Conservation (phyloP, 1,284 basidiomycete genomes). For the Blastosporella zonata region DNA sequence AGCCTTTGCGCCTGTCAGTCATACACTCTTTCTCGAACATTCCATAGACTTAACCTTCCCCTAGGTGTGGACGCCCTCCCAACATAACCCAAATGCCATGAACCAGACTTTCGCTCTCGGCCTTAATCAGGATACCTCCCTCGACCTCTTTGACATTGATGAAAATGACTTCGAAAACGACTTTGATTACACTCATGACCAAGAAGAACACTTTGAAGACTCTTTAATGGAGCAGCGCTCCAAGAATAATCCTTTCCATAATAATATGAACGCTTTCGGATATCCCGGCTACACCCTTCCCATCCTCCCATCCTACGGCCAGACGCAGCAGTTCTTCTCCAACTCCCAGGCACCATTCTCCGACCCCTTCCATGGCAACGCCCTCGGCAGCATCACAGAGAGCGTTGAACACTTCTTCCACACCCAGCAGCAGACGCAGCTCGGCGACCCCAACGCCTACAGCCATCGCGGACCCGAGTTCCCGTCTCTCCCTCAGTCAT, state of each 20-base stretch:
- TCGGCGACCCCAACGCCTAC: slow-evolving; percentile 15
- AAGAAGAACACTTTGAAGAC: slow-evolving; percentile 10
- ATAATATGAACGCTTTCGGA: slow-evolving; percentile 26
- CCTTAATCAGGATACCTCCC: slow-evolving; percentile 39
- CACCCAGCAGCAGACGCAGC: slow-evolving; percentile 23
- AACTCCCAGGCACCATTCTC: slow-evolving; percentile 27
- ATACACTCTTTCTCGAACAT: slow-evolving; percentile 5
- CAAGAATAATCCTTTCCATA: slow-evolving; percentile 20
- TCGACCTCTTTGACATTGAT: slow-evolving; percentile 70
- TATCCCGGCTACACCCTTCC: slow-evolving; percentile 32
- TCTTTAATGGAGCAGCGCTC: slow-evolving; percentile 16
- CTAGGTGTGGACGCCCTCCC: slow-evolving; percentile 32
- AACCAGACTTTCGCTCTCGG: slow-evolving; percentile 31
- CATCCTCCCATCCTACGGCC: slow-evolving; percentile 36
- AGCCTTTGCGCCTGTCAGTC: slow-evolving; percentile 45
- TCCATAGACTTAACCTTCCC: slow-evolving; percentile 1
- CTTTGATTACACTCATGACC: slow-evolving; percentile 23
- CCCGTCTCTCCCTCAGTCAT: slow-evolving; percentile 7
- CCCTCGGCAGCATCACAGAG: slow-evolving; percentile 34
- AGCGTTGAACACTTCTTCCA: slow-evolving; percentile 40
- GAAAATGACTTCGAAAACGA: slow-evolving; percentile 59
- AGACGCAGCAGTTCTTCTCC: slow-evolving; percentile 29
- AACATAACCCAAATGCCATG: slow-evolving; percentile 24
- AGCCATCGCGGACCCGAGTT: slow-evolving; percentile 9
- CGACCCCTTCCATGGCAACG: slow-evolving; percentile 35